Conservation (phyloP, 257 asterid species). For the Rehmannia glutinosa region DNA sequence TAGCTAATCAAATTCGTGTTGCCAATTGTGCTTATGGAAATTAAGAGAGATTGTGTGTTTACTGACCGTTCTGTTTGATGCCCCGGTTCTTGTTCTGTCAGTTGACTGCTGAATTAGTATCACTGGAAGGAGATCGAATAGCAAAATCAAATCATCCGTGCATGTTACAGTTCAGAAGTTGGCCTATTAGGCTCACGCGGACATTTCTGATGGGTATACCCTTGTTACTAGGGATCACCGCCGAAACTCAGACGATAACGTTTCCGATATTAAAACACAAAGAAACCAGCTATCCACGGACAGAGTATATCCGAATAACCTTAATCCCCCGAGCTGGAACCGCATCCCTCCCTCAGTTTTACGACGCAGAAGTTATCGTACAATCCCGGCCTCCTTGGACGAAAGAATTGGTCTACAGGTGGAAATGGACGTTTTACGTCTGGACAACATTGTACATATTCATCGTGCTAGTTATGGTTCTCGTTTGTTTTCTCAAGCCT, state of each 20-base stretch:
- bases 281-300: constrained; percentile 42
- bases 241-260: constrained; percentile 51
- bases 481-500: constrained; percentile 44
- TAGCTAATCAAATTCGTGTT: neutral
- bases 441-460: constrained; percentile 60
- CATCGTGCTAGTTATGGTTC: constrained; percentile 33
- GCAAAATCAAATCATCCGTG: constrained; percentile 65
- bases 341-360: constrained; percentile 52
- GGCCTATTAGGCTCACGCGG: constrained; percentile 63
- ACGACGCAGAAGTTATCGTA: constrained; percentile 46
- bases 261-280: constrained; percentile 56
- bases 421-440: constrained; percentile 69
- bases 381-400: constrained; percentile 57
- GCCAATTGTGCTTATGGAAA: neutral
- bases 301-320: constrained; percentile 42
- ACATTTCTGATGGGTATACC: constrained; percentile 61
- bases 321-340: constrained; percentile 69
- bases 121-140: constrained; percentile 35
- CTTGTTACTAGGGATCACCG: constrained; percentile 45
- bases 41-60: neutral
- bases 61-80: neutral
- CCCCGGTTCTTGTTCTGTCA: constrained; percentile 1
- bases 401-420: constrained; percentile 48
- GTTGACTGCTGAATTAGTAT: constrained; percentile 58
- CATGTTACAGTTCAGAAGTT: constrained; percentile 60